phyloP scores from a whole-genome alignment of 208 protist species.

The Angomonas deanei region DNA sequence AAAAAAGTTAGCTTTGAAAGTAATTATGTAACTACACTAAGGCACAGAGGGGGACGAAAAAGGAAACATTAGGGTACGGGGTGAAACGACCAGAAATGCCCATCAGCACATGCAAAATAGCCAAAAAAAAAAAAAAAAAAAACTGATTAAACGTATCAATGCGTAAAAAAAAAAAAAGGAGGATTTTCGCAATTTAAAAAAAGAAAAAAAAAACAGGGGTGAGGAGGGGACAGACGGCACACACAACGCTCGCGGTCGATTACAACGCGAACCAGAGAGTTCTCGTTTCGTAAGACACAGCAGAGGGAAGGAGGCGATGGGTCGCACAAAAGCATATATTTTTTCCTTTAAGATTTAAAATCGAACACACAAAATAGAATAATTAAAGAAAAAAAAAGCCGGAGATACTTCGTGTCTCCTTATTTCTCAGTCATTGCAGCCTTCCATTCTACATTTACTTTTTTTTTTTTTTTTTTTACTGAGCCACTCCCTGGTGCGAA shows the following conservation, averaged over 20 bases:
- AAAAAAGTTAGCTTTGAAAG: background rate
- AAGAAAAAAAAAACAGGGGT: slow-evolving; percentile 1
- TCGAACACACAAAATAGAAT: slow-evolving; percentile 4
- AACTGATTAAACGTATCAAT: background rate
- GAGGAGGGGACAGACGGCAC: background rate
- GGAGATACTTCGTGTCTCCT: no score
- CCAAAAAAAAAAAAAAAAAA: slow-evolving; percentile 1
- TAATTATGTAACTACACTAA: background rate
- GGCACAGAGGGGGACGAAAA: background rate
- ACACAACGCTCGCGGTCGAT: slow-evolving; percentile 5
- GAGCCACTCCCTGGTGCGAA: slow-evolving; percentile 9
- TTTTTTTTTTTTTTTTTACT: slow-evolving; percentile 5
- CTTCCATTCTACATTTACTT: no score
- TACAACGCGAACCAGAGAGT: background rate
- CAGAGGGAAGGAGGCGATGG: slow-evolving; percentile 1
- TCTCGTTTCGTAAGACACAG: background rate
- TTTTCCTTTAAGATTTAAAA: no score
- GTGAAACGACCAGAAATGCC: no score
- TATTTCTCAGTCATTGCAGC: background rate
- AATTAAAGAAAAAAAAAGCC: background rate
- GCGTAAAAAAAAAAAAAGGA: background rate
- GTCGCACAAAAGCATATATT: no score
- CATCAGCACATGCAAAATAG: background rate
- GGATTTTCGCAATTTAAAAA: background rate
- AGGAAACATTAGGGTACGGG: background rate